A percentile compares a stretch with the other conserved stretches of the same genome.
Conservation (phyloP, 768 basidiomycete genomes). For the Albatrellus ellisii region DNA sequence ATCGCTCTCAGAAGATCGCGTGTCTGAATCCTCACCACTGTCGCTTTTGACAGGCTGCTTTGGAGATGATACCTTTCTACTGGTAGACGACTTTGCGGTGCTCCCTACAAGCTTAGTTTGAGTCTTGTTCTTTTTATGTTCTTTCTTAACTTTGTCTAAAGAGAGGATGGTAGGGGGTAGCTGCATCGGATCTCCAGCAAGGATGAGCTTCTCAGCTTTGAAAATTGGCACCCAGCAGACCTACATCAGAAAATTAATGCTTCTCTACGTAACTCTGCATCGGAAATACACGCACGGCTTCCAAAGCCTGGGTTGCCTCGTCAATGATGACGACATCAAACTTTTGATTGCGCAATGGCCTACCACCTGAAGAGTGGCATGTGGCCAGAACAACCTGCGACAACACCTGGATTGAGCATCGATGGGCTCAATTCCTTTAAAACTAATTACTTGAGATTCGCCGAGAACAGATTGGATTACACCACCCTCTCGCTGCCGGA, state of each 20-base stretch:
- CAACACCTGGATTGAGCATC: background rate
- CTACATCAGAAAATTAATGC: constrained; percentile 20
- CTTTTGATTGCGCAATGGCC: constrained; percentile 58
- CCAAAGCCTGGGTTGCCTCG: constrained; percentile 93
- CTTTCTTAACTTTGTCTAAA: constrained; percentile 26
- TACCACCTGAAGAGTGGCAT: constrained; percentile 85
- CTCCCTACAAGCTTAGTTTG: background rate
- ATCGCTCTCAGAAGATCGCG: too few relatives aligned
- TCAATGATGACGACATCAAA: constrained; percentile 97
- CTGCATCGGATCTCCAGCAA: constrained; percentile 95
- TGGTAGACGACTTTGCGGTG: background rate
- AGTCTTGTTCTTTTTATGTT: background rate
- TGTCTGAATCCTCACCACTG: too few relatives aligned
- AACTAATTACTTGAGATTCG: constrained; percentile 51
- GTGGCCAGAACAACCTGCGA: constrained; percentile 87
- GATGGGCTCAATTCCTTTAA: background rate
- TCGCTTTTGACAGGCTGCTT: too few relatives aligned
- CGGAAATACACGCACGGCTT: constrained; percentile 49
- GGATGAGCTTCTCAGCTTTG: constrained; percentile 78
- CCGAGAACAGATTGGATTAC: constrained; percentile 72
- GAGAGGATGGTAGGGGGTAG: constrained; percentile 89
- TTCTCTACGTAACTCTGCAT: background rate
- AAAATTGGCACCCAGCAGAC: constrained; percentile 95
- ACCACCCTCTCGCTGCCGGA: constrained; percentile 77
- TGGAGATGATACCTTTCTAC: background rate